Conservation (phyloP, 306 rosid species). For the Leucaena leucocephala region DNA sequence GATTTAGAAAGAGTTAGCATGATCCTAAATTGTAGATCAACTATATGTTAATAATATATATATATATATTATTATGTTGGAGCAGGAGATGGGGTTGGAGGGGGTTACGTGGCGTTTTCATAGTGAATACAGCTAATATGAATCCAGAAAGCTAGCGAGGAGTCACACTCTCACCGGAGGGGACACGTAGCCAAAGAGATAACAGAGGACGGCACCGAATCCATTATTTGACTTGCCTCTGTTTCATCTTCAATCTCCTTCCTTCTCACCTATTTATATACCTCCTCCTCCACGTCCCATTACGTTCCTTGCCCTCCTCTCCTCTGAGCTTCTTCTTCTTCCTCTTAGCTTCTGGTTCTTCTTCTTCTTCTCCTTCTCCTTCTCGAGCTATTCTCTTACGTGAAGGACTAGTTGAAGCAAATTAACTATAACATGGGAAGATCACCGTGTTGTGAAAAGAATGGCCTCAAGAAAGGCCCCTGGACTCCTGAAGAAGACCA, state of each 20-base stretch:
- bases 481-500: slow-evolving; percentile 95
- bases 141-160: slow-evolving; percentile 49
- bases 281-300: slow-evolving; percentile 37
- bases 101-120: slow-evolving; percentile 59
- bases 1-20: no score
- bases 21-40: no score
- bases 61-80: not conserved
- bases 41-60: not conserved
- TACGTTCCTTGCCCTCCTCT: slow-evolving; percentile 49
- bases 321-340: not conserved
- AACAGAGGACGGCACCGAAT: slow-evolving; percentile 84
- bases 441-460: slow-evolving; percentile 93
- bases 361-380: not conserved
- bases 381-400: not conserved
- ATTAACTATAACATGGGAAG: slow-evolving; percentile 61
- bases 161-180: slow-evolving; percentile 49
- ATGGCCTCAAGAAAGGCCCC: slow-evolving; percentile 93
- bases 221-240: slow-evolving; percentile 60
- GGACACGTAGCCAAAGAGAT: slow-evolving; percentile 67
- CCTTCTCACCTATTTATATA: slow-evolving; percentile 51
- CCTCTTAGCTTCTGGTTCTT: not conserved
- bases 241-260: not conserved
- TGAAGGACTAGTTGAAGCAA: not conserved
- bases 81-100: not conserved
- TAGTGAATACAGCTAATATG: slow-evolving; percentile 62